Percentiles rank a stretch among this genome's conserved stretches.
Evolutionary conservation across 2,329 filamentous ascomycete species (phyloP).

Genomic region (Curvularia hawaiiensis): DNA sequence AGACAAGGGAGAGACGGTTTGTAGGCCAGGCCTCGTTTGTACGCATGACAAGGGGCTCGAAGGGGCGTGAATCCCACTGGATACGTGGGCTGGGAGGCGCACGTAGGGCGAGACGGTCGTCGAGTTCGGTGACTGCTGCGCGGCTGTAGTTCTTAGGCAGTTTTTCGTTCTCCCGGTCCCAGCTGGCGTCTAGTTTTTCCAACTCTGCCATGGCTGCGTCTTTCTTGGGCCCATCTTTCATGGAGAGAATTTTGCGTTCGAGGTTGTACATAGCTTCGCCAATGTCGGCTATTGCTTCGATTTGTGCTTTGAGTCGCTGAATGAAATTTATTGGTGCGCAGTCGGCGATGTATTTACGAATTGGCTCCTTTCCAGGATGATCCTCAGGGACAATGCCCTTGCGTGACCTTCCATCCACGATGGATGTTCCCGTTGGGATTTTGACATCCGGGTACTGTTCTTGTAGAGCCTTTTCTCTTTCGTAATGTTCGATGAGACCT

Average conservation of each 20-base stretch:
- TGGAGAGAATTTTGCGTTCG: conserved; percentile 35
- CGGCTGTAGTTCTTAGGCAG: conserved; percentile 11
- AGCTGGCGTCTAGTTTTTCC: conserved; percentile 40
- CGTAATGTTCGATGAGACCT: conserved; percentile 13
- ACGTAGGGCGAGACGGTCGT: conserved; percentile 38
- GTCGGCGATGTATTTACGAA: conserved; percentile 1
- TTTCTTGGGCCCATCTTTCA: conserved; percentile 29
- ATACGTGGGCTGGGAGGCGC: conserved; percentile 27
- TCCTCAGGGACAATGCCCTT: not conserved
- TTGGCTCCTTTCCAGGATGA: conserved; percentile 15
- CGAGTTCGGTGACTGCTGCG: conserved; percentile 21
- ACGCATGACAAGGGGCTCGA: conserved; percentile 69
- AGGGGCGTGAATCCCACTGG: conserved; percentile 70
- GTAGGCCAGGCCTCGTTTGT: conserved; percentile 71
- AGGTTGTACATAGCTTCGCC: conserved; percentile 35
- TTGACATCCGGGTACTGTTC: conserved; percentile 23
- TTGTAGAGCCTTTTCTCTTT: conserved; percentile 12
- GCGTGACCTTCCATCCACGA: not conserved
- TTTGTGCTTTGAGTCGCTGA: conserved; percentile 7
- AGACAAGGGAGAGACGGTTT: conserved; percentile 63
- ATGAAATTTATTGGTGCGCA: conserved; percentile 8
- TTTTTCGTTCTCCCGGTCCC: conserved; percentile 8
- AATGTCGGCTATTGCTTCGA: conserved; percentile 29
- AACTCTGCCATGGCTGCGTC: conserved; percentile 40
- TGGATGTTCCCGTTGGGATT: conserved; percentile 3